Base-by-base conservation (phyloP, 2,329 filamentous ascomycete genomes). In the Stagonosporopsis vannaccii region DNA sequence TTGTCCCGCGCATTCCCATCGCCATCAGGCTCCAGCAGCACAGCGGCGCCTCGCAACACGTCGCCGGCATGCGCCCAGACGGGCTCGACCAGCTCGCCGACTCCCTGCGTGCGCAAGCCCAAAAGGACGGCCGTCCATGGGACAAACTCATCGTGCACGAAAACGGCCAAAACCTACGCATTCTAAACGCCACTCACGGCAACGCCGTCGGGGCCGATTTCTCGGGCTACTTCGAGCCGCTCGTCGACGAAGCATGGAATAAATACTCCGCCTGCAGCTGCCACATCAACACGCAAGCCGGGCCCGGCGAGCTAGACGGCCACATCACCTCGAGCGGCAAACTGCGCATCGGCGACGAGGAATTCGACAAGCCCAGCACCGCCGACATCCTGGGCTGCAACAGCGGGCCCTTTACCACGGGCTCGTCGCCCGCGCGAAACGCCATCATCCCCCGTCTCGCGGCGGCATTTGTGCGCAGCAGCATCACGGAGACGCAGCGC, bases 331-430 rank as follows among this genome's bases (percentile, higher is more conserved):
- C 46, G 6, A 12, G 20, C 4, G 53, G 47, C 25, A 56, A 41
- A 6, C 41, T 56, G 9, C 25, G 35, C 9, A 51, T 56, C 32
- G 53, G 53, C 3, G 41, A 42, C 23, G 53, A 56, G 22, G 53
- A 51, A 17, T 56, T 56, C 30, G 41, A 41, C 3, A 56, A 51
- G 25, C 53, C 53, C 41, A 33, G n/a, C 13, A 56, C 53, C 1
- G 53, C 53, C 6, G 53, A 56, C 12, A 56, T 56, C 22, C 41
- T 56, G 6, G 53, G 53, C 6, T 56, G 53, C 15, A 56, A 56
- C 23, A 51, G 46, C 2, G 53, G 53, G 0, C 53, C 53, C 12
- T 56, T 56, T 17, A 56, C 53, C 2, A 56, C 53, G 2, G 53
- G 53, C 3, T 20, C 13, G 8, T 46, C 40, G 3, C 46, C 53